Evolutionary conservation across 106 monocot species (phyloP).

Genomic region (Dioscorea dumetorum): DNA sequence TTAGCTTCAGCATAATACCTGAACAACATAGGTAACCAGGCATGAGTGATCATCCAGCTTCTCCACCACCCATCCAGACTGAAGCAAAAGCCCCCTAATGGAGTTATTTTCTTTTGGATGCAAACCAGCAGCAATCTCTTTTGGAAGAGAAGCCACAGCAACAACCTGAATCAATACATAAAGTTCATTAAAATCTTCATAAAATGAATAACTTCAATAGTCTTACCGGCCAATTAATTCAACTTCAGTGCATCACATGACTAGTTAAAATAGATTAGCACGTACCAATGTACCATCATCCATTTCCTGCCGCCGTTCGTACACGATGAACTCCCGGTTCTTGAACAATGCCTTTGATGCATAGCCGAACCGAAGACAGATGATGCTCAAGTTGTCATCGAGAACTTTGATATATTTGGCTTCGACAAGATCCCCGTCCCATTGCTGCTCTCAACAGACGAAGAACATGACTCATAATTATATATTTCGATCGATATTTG

Average conservation of each 20-base stretch:
- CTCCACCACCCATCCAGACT: constrained; percentile 96
- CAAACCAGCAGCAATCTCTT: constrained; percentile 80
- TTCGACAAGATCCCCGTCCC: constrained; percentile 74
- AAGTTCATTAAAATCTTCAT: no score
- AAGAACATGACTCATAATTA: background rate
- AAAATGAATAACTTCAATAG: no score
- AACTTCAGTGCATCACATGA: background rate
- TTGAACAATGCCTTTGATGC: constrained; percentile 63
- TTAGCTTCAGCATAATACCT: constrained; percentile 17
- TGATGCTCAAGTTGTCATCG: constrained; percentile 60
- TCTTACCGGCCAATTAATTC: background rate
- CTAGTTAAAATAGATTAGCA: background rate
- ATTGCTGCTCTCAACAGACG: constrained; percentile 44
- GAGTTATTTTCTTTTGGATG: constrained; percentile 54
- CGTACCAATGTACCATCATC: constrained; percentile 84
- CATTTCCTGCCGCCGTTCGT: constrained; percentile 77
- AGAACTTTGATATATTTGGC: constrained; percentile 75
- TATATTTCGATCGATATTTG: background rate
- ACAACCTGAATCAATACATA: constrained; percentile 40
- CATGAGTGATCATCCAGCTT: constrained; percentile 66
- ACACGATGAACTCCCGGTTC: constrained; percentile 84
- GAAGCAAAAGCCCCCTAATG: constrained; percentile 64
- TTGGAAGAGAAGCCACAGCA: constrained; percentile 84
- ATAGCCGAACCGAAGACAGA: constrained; percentile 68
- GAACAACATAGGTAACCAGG: constrained; percentile 82